Percentiles rank a stretch among this genome's conserved stretches.
These are phyloP conservation scores for Craspedostauros australis DNA, from an alignment of 108 stramenopile species.

Conservation along the genomic window DNA sequence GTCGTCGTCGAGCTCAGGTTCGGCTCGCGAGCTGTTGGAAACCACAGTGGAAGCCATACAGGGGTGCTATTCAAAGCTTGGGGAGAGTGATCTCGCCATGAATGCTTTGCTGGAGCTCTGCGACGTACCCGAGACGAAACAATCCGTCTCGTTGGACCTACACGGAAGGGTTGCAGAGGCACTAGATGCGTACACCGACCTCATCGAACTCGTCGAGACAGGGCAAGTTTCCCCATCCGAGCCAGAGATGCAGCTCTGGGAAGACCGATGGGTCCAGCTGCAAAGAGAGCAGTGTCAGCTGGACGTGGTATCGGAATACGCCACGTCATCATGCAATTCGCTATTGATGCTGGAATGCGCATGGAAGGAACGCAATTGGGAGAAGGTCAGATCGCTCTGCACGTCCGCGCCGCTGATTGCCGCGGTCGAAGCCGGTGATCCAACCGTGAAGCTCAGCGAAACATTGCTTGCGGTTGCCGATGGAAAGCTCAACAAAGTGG, in stretches of 20 bases:
- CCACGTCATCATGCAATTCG: conserved; percentile 43
- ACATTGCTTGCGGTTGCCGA: conserved; percentile 72
- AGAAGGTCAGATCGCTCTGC: conserved; percentile 50
- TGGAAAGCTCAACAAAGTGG: conserved; percentile 82
- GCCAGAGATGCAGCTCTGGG: conserved; percentile 81
- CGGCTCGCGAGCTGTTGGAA: conserved; percentile 11
- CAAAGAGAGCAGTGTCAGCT: conserved; percentile 86
- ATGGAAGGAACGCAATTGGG: conserved; percentile 89
- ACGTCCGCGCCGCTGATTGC: conserved; percentile 45
- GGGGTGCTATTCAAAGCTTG: conserved; percentile 45
- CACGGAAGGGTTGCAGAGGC: conserved; percentile 68
- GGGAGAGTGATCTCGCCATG: conserved; percentile 46
- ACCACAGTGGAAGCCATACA: too few relatives aligned
- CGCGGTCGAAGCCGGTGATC: conserved; percentile 56
- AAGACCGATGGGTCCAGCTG: conserved; percentile 85
- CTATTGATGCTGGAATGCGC: conserved; percentile 80
- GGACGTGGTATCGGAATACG: conserved; percentile 74
- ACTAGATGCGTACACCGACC: conserved; percentile 41
- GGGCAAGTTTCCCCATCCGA: conserved; percentile 34
- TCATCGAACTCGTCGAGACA: conserved; percentile 47
- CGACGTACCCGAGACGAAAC: conserved; percentile 31
- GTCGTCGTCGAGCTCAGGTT: conserved; percentile 1
- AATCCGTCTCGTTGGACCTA: conserved; percentile 62
- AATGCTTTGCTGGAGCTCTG: conserved; percentile 43
- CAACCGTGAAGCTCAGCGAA: conserved; percentile 67